Conservation (phyloP, 2,329 filamentous ascomycete species). For the Cordyceps fumosorosea region DNA sequence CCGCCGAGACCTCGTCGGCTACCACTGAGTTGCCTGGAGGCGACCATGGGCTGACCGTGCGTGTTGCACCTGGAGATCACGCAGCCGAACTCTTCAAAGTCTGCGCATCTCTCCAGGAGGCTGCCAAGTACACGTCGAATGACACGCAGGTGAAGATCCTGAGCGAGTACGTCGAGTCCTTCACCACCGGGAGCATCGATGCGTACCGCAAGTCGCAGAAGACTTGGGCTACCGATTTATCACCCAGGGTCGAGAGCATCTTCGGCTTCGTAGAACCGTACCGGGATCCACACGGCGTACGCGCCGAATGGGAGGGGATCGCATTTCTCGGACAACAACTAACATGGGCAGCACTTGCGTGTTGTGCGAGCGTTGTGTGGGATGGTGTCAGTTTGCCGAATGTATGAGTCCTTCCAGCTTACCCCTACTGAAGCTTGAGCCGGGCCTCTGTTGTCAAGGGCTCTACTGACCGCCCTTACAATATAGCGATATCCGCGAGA, state of each 20-base stretch:
- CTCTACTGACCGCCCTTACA: background rate
- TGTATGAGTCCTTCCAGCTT: background rate
- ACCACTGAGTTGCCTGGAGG: background rate
- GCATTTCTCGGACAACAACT: slow-evolving; percentile 16
- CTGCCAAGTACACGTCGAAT: background rate
- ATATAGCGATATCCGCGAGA: background rate
- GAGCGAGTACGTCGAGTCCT: background rate
- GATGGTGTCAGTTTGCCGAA: background rate
- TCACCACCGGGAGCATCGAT: background rate
- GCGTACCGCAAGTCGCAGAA: background rate
- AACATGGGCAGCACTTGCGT: background rate
- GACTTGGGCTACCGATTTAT: background rate
- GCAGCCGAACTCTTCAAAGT: background rate
- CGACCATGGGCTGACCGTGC: background rate
- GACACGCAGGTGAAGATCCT: background rate
- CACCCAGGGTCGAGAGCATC: slow-evolving; percentile 50
- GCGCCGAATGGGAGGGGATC: slow-evolving; percentile 55
- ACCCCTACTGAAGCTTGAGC: background rate
- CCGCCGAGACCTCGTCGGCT: background rate
- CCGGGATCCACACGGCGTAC: slow-evolving; percentile 51
- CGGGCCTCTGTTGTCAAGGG: background rate
- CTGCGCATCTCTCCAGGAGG: background rate
- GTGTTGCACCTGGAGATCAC: background rate
- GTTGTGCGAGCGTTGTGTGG: background rate
- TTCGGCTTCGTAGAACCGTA: slow-evolving; percentile 60